A percentile compares a stretch with the other conserved stretches of the same genome.
Evolutionary conservation across 2,329 filamentous ascomycete genomes (phyloP).

Genomic region (Neonectria faginata): DNA sequence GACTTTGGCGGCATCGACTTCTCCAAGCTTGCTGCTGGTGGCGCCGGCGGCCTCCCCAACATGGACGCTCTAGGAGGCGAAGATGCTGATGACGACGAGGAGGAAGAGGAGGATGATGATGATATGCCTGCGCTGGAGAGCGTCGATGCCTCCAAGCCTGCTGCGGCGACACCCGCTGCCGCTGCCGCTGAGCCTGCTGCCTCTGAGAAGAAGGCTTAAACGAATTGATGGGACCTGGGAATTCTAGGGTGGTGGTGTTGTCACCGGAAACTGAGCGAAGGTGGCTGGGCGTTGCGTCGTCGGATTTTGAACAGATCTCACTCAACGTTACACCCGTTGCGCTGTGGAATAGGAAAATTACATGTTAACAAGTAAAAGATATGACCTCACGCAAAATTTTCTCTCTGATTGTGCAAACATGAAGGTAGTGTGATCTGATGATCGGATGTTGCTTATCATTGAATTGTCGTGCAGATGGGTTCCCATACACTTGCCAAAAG

Average conservation of each 20-base stretch:
- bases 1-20: constrained; percentile 93
- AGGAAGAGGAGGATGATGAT: constrained; percentile 73
- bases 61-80: constrained; percentile 59
- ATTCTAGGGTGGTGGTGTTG: constrained; percentile 20
- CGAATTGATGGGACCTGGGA: constrained; percentile 32
- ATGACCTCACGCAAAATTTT: constrained; percentile 11
- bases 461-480: not conserved
- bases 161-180: constrained; percentile 46
- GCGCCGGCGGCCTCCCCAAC: constrained; percentile 61
- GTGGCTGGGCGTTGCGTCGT: constrained; percentile 43
- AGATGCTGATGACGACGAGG: constrained; percentile 64
- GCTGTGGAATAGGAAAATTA: constrained; percentile 41
- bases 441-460: not conserved
- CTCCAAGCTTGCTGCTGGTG: constrained; percentile 80
- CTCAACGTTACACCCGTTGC: constrained; percentile 35
- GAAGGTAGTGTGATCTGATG: not conserved
- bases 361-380: constrained; percentile 29
- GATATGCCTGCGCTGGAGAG: constrained; percentile 88
- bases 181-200: constrained; percentile 47
- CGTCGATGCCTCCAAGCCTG: constrained; percentile 57
- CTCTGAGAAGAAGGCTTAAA: constrained; percentile 55
- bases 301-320: constrained; percentile 39
- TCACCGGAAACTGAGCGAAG: constrained; percentile 37
- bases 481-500: not conserved
- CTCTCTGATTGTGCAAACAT: constrained; percentile 5